A percentile compares a stretch with the other conserved stretches of the same genome.
These are phyloP conservation scores for Pseudopithomyces maydicus DNA, from an alignment of 2,329 filamentous ascomycete species.

Conservation along the genomic window DNA sequence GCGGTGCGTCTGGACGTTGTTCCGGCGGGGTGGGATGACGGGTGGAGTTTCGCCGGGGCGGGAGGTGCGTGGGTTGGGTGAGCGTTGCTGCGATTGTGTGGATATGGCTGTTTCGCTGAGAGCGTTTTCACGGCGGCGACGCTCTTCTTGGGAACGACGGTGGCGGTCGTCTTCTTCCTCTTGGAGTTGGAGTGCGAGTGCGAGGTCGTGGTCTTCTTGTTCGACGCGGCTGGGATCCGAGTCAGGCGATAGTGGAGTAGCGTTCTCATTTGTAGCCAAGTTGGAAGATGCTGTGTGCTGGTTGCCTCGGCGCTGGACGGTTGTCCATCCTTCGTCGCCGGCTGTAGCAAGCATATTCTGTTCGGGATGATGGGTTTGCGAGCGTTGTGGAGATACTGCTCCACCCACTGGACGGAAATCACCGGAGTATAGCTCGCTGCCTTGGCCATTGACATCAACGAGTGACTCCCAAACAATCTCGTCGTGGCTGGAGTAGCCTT, in stretches of 20 bases:
- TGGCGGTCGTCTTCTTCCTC: constrained; percentile 89
- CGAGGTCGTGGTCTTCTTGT: constrained; percentile 83
- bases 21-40: constrained; percentile 52
- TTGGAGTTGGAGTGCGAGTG: constrained; percentile 87
- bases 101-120: constrained; percentile 74
- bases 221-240: constrained; percentile 59
- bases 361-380: constrained; percentile 33
- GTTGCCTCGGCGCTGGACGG: constrained; percentile 52
- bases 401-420: constrained; percentile 87
- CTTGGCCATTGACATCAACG: constrained; percentile 82
- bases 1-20: constrained; percentile 43
- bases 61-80: constrained; percentile 33
- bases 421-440: constrained; percentile 83
- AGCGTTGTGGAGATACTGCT: constrained; percentile 25
- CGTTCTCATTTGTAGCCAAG: constrained; percentile 16
- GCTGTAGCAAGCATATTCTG: constrained; percentile 35
- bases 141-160: constrained; percentile 62
- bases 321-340: constrained; percentile 60
- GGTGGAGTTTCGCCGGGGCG: constrained; percentile 46
- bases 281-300: constrained; percentile 20
- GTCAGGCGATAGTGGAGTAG: constrained; percentile 27
- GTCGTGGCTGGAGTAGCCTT: constrained; percentile 83
- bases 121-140: constrained; percentile 68
- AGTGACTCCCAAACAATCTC: constrained; percentile 97
- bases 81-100: constrained; percentile 29